phyloP scores from a whole-genome alignment of 139 green algal species.

The Desmodesmus armatus region DNA sequence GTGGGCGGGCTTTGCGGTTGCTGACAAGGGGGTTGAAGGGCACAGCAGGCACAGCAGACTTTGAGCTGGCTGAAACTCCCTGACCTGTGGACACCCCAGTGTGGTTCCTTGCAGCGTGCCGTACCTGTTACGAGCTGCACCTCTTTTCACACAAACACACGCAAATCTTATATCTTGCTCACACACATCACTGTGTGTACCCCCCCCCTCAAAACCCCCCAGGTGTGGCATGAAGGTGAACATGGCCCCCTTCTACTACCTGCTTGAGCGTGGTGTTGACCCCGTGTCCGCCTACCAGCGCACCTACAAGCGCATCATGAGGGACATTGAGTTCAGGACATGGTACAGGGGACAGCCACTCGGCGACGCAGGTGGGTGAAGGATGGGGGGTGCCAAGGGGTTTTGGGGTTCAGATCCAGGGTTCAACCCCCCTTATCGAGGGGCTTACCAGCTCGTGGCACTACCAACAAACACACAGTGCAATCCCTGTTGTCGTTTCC shows the following conservation, averaged over 20 bases:
- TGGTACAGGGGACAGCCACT: slow-evolving; percentile 57
- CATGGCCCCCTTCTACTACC: slow-evolving; percentile 78
- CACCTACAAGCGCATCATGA: slow-evolving; percentile 64
- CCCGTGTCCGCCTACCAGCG: slow-evolving; percentile 64
- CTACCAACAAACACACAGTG: too few species aligned
- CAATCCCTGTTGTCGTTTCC: too few species aligned
- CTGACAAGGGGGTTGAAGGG: too few species aligned
- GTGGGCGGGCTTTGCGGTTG: too few species aligned
- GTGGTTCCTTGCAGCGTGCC: neutral
- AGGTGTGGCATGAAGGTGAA: slow-evolving; percentile 81
- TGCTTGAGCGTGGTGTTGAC: slow-evolving; percentile 68
- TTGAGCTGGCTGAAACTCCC: neutral
- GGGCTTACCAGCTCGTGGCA: too few species aligned
- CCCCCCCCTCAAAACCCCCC: neutral
- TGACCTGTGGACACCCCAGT: neutral
- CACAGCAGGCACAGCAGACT: too few species aligned
- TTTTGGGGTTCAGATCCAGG: too few species aligned
- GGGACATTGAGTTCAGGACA: slow-evolving; percentile 69
- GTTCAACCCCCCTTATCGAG: too few species aligned
- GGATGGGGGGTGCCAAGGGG: too few species aligned
- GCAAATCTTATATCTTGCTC: neutral
- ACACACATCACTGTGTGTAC: neutral
- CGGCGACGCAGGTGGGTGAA: slow-evolving; percentile 27
- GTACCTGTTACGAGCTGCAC: too few species aligned
- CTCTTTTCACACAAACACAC: too few species aligned